Evolutionary conservation across 2,329 filamentous ascomycete species (phyloP), one percentile per base, ranked within the genome.

Genomic region (Arthroderma sp.): DNA sequence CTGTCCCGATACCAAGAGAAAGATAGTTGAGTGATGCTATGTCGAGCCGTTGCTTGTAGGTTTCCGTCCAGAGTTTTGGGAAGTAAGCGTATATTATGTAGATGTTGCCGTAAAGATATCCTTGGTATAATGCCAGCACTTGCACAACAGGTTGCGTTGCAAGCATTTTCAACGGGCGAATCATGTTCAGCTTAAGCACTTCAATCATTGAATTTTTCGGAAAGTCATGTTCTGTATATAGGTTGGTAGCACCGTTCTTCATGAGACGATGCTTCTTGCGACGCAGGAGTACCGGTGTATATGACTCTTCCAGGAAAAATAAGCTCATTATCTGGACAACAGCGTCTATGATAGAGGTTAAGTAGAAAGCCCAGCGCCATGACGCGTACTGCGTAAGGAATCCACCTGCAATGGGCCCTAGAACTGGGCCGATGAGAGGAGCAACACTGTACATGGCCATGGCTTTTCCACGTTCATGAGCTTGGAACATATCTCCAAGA

Each of bases 1-100:
- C 68, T 60, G 82, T 81, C 1, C 81, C 81, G 0, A 81, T 36
- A 0, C 74, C 77, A 15, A 77, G 70, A 6, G 78, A 74, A 36
- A 82, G 69, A 59, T 80, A 82, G 58, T 82, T 78, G 0, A 83
- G 58, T 0, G 75, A 75, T n/a, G 73, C 76, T 29, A 76, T 74
- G 43, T 74, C 72, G 6, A 71, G 65, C 0, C 70, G 69, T 53
- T 80, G 68, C 43, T 67, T 55, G 53, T 84, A 85, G 9, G 66
- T 59, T 0, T 56, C 51, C 42, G 56, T 42, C 76, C 77, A 83
- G 1, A 84, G 64, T 0, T 58, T 54, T 0, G 80, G 73, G 51
- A 81, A 83, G 3, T 74, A 81, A 0, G 76, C 73, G 0, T 83
- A 68, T 10, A 45, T 50, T 43, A 10, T 7, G 9, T 31, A 30